Conservation (phyloP, 495 filamentous ascomycete genomes). For the Penicillium simplicissimum region DNA sequence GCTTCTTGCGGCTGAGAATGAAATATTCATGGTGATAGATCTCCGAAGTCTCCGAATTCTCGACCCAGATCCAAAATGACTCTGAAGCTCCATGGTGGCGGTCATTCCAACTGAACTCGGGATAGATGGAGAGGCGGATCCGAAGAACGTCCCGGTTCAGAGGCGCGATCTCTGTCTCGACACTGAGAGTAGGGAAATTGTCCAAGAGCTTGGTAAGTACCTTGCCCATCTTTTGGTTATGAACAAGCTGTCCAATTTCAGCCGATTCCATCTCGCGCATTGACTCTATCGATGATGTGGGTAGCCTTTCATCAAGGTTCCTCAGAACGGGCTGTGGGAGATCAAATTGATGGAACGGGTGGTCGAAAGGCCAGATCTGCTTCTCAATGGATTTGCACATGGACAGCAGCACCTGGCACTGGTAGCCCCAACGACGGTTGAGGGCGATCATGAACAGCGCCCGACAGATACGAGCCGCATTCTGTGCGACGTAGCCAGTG, state of each 20-base stretch:
- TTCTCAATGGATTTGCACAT: conserved; percentile 97
- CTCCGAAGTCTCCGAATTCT: conserved; percentile 95
- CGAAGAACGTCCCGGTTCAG: conserved; percentile 92
- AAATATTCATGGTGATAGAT: conserved; percentile 99
- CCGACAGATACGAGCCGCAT: conserved; percentile 89
- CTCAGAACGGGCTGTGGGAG: conserved; percentile 78
- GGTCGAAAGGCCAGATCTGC: conserved; percentile 89
- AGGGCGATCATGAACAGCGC: conserved; percentile 97
- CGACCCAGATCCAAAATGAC: conserved; percentile 98
- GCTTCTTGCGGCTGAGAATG: conserved; percentile 82
- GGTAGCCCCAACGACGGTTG: conserved; percentile 90
- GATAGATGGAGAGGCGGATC: conserved; percentile 78
- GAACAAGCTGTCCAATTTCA: conserved; percentile 89
- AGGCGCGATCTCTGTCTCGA: conserved; percentile 93
- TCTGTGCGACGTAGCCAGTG: conserved; percentile 91
- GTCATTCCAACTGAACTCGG: conserved; percentile 96
- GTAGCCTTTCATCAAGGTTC: conserved; percentile 75
- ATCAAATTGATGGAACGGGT: conserved; percentile 94
- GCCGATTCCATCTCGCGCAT: conserved; percentile 88
- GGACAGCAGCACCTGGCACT: conserved; percentile 84
- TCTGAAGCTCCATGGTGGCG: conserved; percentile 92
- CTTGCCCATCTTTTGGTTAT: conserved; percentile 82
- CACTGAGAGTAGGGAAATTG: conserved; percentile 86
- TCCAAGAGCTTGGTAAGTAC: conserved; percentile 78
- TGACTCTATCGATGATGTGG: conserved; percentile 71